These are phyloP conservation scores for Colletotrichum sp. DNA, from an alignment of 2,329 filamentous ascomycete genomes.

Conservation along the genomic window DNA sequence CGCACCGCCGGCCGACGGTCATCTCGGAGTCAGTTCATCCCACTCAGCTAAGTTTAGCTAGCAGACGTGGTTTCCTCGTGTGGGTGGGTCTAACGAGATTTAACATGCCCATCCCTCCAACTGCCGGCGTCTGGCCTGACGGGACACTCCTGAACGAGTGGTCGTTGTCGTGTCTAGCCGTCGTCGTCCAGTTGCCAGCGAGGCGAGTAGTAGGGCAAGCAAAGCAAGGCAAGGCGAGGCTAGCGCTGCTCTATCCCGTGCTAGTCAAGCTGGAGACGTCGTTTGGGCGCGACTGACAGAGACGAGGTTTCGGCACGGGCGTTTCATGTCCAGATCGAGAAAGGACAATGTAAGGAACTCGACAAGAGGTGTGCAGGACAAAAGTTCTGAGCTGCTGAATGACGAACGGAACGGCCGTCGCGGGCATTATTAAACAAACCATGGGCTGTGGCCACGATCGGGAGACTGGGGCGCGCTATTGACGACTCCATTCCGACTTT, in stretches of 20 bases:
- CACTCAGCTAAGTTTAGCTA: conserved; percentile 20
- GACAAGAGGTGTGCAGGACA: background rate
- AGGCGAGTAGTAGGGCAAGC: background rate
- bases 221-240: background rate
- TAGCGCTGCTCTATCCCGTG: background rate
- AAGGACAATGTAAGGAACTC: background rate
- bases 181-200: background rate
- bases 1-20: background rate
- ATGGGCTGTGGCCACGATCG: background rate
- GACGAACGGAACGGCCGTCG: background rate
- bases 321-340: conserved; percentile 16
- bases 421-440: background rate
- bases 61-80: conserved; percentile 18
- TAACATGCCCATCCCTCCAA: conserved; percentile 19
- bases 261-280: background rate
- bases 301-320: conserved; percentile 11
- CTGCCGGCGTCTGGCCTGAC: conserved; percentile 5
- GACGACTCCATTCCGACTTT: background rate
- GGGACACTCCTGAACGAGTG: background rate
- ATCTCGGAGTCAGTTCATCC: conserved; percentile 22
- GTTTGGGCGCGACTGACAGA: conserved; percentile 8
- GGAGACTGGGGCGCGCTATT: background rate
- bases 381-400: background rate
- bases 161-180: background rate
- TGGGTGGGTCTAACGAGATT: conserved; percentile 23